Conservation (phyloP, 345 rosid genomes). For the Lumnitzera racemosa region DNA sequence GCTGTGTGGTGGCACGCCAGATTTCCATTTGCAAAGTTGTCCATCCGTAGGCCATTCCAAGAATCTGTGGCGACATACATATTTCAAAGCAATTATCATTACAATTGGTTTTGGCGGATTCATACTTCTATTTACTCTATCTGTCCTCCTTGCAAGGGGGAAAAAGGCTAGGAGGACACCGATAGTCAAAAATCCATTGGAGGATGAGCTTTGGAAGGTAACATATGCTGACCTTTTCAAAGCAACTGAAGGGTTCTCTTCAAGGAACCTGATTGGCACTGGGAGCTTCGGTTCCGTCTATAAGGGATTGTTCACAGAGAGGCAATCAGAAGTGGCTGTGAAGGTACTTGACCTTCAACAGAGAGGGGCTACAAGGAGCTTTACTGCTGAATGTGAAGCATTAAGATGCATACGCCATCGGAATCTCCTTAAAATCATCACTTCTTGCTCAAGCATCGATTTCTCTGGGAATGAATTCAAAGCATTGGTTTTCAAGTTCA, state of each 20-base stretch:
- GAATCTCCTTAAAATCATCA: conserved; percentile 39
- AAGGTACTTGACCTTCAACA: conserved; percentile 28
- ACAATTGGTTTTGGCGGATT: not conserved
- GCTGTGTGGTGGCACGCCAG: conserved; percentile 16
- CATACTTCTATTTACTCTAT: not conserved
- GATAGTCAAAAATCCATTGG: not conserved
- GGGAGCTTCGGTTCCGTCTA: conserved; percentile 31
- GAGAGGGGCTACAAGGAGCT: conserved; percentile 37
- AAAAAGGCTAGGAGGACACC: conserved; percentile 2
- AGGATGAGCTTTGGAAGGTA: conserved; percentile 8
- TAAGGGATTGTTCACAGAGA: conserved; percentile 16
- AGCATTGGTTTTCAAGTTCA: conserved; percentile 38
- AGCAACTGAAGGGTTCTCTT: conserved; percentile 27
- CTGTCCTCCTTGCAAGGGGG: conserved; percentile 2
- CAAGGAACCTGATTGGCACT: conserved; percentile 15
- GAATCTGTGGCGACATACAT: conserved; percentile 10
- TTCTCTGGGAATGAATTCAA: conserved; percentile 38
- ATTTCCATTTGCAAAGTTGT: conserved; percentile 14
- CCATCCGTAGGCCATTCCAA: not conserved
- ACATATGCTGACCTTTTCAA: conserved; percentile 20
- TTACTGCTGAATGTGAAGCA: conserved; percentile 36
- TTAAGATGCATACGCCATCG: conserved; percentile 33
- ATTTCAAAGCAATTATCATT: conserved; percentile 11
- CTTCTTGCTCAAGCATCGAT: conserved; percentile 44
- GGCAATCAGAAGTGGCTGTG: conserved; percentile 9